phyloP scores from a whole-genome alignment of 208 protist genomes.

The Entamoeba moshkovskii region DNA sequence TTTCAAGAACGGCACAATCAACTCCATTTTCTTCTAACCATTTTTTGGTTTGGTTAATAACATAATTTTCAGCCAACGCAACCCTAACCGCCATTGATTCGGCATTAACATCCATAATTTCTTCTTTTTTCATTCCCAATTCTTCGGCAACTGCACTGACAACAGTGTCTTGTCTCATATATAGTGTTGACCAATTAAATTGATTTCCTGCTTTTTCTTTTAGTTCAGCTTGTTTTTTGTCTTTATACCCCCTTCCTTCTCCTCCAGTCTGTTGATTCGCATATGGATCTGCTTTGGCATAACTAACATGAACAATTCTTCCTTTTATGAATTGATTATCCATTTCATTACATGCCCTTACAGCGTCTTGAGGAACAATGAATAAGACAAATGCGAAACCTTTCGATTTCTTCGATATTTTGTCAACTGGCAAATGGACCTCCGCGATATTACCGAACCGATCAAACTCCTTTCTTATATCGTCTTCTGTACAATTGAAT shows the following conservation, averaged over 20 bases:
- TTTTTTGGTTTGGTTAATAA: constrained; percentile 51
- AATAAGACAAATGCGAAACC: constrained; percentile 75
- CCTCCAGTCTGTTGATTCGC: constrained; percentile 20
- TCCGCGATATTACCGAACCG: constrained; percentile 44
- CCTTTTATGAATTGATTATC: constrained; percentile 59
- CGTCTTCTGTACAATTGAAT: constrained; percentile 71
- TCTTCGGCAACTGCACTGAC: constrained; percentile 41
- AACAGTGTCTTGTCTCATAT: constrained; percentile 54
- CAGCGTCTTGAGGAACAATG: constrained; percentile 56
- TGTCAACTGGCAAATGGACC: constrained; percentile 73
- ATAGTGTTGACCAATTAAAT: constrained; percentile 62
- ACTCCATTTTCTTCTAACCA: constrained; percentile 40
- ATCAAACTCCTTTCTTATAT: constrained; percentile 56
- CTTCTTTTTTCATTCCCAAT: constrained; percentile 46
- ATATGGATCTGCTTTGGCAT: constrained; percentile 35
- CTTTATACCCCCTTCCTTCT: not conserved
- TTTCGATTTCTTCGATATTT: constrained; percentile 66
- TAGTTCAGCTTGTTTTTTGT: constrained; percentile 38
- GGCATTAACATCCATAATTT: constrained; percentile 41
- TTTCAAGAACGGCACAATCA: constrained; percentile 25
- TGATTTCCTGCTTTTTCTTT: not conserved
- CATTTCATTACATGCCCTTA: constrained; percentile 51
- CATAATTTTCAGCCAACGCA: constrained; percentile 53
- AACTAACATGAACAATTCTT: constrained; percentile 50
- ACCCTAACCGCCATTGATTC: constrained; percentile 57